Evolutionary conservation across 2,329 filamentous ascomycete species (phyloP), one percentile per base, ranked within the genome.

Genomic region (Albifimbria verrucaria): DNA sequence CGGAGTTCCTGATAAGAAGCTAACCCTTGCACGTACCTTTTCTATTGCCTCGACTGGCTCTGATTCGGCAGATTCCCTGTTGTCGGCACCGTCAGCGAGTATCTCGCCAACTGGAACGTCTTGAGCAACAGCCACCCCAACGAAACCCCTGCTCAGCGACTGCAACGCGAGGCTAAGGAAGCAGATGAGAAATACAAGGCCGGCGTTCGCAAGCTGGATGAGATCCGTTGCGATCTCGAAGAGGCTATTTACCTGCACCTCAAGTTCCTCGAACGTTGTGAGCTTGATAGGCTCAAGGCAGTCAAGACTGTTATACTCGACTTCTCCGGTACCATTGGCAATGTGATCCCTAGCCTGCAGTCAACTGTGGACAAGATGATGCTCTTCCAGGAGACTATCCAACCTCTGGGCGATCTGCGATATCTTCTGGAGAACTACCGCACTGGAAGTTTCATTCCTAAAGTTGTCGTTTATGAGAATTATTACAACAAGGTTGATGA

Each of bases 401-500:
- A 97, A 71, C 94, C 94, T 6, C 70, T 86, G 47, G 89, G 90
- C 39, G 94, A 99, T 71, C 76, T 99, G 61, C 84, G 94, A 58
- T 99, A 97, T 70, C 81, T 99, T 55, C 80, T 99, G 45, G 94
- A 99, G 75, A 99, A 93, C 68, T 99, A 99, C 73, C 88, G 92
- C 57, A 99, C 94, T 7, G 94, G 94, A 57, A 90, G 87, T 59
- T 99, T 96, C 68, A 84, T 91, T 49, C 94, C 94, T 9, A 92
- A 85, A 64, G 93, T 97, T 24, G 86, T 92, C 46, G 88, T 91
- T 3, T 99, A 99, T 72, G 94, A 99, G 74, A 99, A 97, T 71
- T 99, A 99, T 75, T 99, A 99, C 77, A 97, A 97, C 72, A 92
- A 90, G 59, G 92, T 97, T 22, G 94, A 97, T 69, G 92, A 97